These are phyloP conservation scores for Aethionema arabicum DNA, from an alignment of 345 rosid species.

Conservation along the genomic window DNA sequence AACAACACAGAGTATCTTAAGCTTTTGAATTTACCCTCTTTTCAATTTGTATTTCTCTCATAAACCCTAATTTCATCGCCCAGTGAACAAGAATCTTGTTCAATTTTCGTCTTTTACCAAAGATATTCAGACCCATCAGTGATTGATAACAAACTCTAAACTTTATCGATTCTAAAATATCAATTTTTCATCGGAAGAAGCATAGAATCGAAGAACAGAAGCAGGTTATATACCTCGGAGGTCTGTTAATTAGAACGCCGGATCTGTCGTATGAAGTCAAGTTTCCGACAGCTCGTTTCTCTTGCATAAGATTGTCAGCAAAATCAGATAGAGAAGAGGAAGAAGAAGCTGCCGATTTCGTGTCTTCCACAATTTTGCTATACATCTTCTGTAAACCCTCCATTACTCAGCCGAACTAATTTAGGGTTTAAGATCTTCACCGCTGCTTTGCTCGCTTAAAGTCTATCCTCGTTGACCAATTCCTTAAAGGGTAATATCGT, in stretches of 20 bases:
- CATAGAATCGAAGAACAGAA: not conserved
- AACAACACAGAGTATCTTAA: not conserved
- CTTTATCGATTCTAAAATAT: not conserved
- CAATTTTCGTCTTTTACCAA: not conserved
- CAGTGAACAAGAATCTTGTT: not conserved
- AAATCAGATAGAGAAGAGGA: constrained; percentile 39
- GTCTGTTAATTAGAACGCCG: constrained; percentile 40
- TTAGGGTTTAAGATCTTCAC: constrained; percentile 25
- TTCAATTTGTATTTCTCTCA: not conserved
- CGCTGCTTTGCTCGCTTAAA: not conserved
- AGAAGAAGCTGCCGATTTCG: constrained; percentile 41
- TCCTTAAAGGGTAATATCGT: not conserved
- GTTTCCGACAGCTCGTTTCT: constrained; percentile 32
- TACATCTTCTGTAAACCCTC: constrained; percentile 50
- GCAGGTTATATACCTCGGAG: constrained; percentile 44
- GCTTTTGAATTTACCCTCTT: constrained; percentile 6
- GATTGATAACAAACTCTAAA: not conserved
- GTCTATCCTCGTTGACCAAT: constrained; percentile 22
- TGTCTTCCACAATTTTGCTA: constrained; percentile 37
- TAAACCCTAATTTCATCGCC: too few species aligned
- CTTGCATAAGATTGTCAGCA: constrained; percentile 33
- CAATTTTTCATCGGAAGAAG: not conserved
- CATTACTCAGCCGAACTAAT: constrained; percentile 32
- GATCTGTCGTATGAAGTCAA: constrained; percentile 45
- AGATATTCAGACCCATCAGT: not conserved